A percentile compares a stretch with the other conserved stretches of the same genome.
phyloP scores from a whole-genome alignment of 768 basidiomycete genomes.

The button mushroom (Agaricus bisporus) region DNA sequence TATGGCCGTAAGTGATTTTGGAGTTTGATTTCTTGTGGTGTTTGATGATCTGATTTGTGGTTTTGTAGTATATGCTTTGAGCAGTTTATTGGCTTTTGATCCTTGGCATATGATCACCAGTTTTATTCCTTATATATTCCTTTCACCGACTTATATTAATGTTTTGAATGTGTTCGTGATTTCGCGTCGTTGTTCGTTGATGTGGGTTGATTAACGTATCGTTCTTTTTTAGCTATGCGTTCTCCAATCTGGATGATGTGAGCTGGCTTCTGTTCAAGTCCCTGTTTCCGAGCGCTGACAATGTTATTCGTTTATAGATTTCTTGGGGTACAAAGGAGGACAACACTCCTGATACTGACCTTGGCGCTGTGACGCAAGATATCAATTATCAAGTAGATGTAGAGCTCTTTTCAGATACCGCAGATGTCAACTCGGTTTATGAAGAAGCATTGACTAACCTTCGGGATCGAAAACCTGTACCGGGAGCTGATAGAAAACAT shows the following conservation, averaged over 20 bases:
- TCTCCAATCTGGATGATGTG: constrained; percentile 82
- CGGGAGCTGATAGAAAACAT: constrained; percentile 22
- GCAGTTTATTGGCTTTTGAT: constrained; percentile 82
- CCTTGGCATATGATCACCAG: constrained; percentile 97
- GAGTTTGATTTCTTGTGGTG: not conserved
- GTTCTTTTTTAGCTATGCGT: constrained; percentile 57
- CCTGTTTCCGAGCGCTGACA: not conserved
- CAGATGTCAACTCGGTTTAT: constrained; percentile 79
- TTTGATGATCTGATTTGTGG: not conserved
- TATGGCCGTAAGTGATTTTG: constrained; percentile 56
- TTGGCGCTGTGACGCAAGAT: constrained; percentile 80
- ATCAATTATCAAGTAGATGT: constrained; percentile 80
- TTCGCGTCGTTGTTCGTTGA: not conserved
- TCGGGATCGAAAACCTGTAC: constrained; percentile 26
- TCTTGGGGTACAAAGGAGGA: constrained; percentile 98
- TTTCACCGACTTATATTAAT: constrained; percentile 79
- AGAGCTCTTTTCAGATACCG: constrained; percentile 75
- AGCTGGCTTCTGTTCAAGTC: constrained; percentile 19
- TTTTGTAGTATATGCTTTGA: constrained; percentile 61
- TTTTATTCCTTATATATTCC: constrained; percentile 80
- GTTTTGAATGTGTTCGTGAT: constrained; percentile 64
- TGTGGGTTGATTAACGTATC: not conserved
- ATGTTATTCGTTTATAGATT: constrained; percentile 39
- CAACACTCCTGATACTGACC: constrained; percentile 61
- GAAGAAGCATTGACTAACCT: constrained; percentile 78